Base-by-base conservation (phyloP, 2,329 filamentous ascomycete genomes). In the Aspergillus amoenus region DNA sequence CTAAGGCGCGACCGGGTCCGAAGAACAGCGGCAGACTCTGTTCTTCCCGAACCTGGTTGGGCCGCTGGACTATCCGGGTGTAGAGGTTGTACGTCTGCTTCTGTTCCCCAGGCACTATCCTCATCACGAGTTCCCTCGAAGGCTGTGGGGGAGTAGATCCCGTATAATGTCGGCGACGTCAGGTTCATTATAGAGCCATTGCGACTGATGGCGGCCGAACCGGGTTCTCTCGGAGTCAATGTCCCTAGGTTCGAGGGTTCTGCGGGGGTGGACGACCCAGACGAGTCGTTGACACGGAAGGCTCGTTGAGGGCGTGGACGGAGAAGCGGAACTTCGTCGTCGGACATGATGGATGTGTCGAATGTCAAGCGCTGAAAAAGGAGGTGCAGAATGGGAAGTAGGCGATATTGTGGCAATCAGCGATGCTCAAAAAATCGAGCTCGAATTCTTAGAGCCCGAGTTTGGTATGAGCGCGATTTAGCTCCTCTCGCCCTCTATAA, bases 151-250 rank as follows among this genome's bases (percentile, higher is more conserved):
- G 87, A 87, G 79, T 96, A 99, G 68, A 99, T 99, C 54, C 94
- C 93, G 65, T 89, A 90, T 5, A 99, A 83, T 0, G 94, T 96
- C 2, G 91, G 93, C 9, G 90, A 88, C 4, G 91, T 96, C 59
- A 99, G 82, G 71, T 97, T 96, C 69, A 92, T 79, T 56, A 91
- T 84, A 9, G 91, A 96, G 63, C 88, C 86, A 22, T 88, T 89
- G 57, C 90, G 86, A 69, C 84, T 88, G 63, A 85, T 79, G 51
- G 63, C 82, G 76, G 63, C 73, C 61, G 66, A 71, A 34, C 62
- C 66, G 43, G 63, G 49, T 30, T 71, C 67, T 30, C 72, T 73
- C 22, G 68, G 61, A 40, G 67, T 70, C 30, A 77, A 64, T 6
- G 73, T 59, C 21, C 77, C 72, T 7, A 70, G 43, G 54, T 71